These are phyloP conservation scores for Furcasterigmium sp. DNA, from an alignment of 2,329 filamentous ascomycete species.

Conservation along the genomic window DNA sequence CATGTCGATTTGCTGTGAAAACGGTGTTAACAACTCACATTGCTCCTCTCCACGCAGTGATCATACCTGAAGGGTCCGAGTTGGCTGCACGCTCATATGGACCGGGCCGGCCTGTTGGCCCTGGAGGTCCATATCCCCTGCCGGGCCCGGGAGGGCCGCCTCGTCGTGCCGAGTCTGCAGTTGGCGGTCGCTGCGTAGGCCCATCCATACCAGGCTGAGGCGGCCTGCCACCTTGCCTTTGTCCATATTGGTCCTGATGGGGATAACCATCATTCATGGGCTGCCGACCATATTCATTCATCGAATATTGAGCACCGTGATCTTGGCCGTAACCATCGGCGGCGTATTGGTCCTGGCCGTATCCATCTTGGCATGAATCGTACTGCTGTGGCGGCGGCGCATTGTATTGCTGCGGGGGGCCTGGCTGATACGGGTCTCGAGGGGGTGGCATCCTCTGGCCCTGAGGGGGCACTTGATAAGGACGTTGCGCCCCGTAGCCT, in stretches of 20 bases:
- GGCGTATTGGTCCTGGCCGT: slow-evolving; percentile 39
- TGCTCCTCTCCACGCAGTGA: slow-evolving; percentile 4
- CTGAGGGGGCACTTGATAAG: slow-evolving; percentile 39
- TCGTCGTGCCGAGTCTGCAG: slow-evolving; percentile 29
- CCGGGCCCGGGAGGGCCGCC: slow-evolving; percentile 24
- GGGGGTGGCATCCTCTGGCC: slow-evolving; percentile 20
- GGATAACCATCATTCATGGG: slow-evolving; percentile 33
- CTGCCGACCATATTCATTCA: slow-evolving; percentile 38
- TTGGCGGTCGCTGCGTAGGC: slow-evolving; percentile 35
- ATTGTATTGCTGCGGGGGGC: slow-evolving; percentile 26
- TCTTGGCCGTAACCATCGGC: slow-evolving; percentile 32
- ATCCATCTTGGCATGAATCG: slow-evolving; percentile 39
- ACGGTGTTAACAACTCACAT: too few species aligned
- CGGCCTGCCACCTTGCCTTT: slow-evolving; percentile 30
- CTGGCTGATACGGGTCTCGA: slow-evolving; percentile 27
- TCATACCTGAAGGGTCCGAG: slow-evolving; percentile 37
- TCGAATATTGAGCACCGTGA: slow-evolving; percentile 35
- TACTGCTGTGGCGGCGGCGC: slow-evolving; percentile 32
- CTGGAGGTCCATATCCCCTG: slow-evolving; percentile 24
- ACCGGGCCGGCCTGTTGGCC: slow-evolving; percentile 33
- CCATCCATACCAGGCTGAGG: slow-evolving; percentile 39
- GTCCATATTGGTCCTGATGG: slow-evolving; percentile 39
- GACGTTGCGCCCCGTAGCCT: slow-evolving; percentile 39
- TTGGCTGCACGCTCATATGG: slow-evolving; percentile 30
- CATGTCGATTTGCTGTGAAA: slow-evolving; percentile 19